Evolutionary conservation across 1,284 basidiomycete species (phyloP), one percentile per base, ranked within the genome.

Genomic region (Leccinum pachyderme): DNA sequence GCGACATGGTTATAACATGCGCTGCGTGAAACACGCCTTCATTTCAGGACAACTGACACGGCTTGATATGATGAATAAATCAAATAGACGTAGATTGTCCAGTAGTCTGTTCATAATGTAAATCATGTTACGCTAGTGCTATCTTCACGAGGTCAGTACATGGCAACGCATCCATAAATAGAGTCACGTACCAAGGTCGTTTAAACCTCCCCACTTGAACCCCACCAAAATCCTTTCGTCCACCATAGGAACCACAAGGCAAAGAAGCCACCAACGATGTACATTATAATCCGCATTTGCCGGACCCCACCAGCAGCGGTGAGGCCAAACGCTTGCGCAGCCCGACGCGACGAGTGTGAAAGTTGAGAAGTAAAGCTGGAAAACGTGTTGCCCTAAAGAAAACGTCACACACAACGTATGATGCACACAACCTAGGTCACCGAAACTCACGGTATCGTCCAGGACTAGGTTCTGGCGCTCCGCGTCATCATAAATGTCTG

Each of bases 381-480:
- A 69, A 91, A 90, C 0, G 79, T 75, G 63, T 89, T 80, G n/a
- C 80, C 77, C 88, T 90, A 61, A 15, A 41, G 5, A 0, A 31
- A 35, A 45, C 0, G 12, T 46, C 45, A 52, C 47, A 29, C 45
- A 52, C 47, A 29, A 52, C 24, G 33, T 45, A n/a, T 11, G 39
- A 5, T 39, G 11, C 22, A 25, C 22, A 24, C 11, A 41, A 41
- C 9, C 18, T 41, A 48, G 9, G 18, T 39, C 18, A 11, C 18
- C 29, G 25, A 33, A 51, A 73, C 85, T 61, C 59, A 90, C 89
- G 7, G 88, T 84, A 39, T 86, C 81, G 61, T 92, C 89, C 28
- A 93, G 74, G 49, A 86, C 81, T 4, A 81, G 65, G 63, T 92
- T 91, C 72, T 92, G 90, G n/a, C 83, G 74, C 70, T 93, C 89